Evolutionary conservation across 768 basidiomycete species (phyloP), one percentile per base, ranked within the genome.

Genomic region (Boletus bicolor): DNA sequence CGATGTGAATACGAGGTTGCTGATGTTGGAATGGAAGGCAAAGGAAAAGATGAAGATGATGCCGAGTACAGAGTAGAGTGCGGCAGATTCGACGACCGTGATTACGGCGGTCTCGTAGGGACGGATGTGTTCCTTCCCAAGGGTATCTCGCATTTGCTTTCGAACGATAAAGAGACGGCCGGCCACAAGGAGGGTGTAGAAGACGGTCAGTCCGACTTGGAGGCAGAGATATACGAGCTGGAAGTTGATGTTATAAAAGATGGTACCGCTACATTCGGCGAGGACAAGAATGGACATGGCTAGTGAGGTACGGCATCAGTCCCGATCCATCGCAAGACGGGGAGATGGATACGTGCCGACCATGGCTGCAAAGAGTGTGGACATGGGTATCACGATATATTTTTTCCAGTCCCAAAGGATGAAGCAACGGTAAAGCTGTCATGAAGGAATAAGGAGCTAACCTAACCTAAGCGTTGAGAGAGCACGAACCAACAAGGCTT

Each of bases 1-100:
- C 15, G 68, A 47, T 26, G 68, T 44, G n/a, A 78, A 60, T 14
- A 73, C 64, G 4, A 73, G 57, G 52, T 75, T 73, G 19, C 64
- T 63, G n/a, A 73, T 8, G 7, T 64, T 51, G 7, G 55, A 64
- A 45, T 66, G 53, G 1, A 61, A 24, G 1, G 63, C 68, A 41
- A 66, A 72, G 1, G 68, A 49, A 10, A 75, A 34, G 32, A 77
- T 56, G 55, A 73, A 76, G 15, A 73, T 42, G 12, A 74, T 30
- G 11, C 59, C 64, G 30, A 68, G 53, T 1, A 57, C 39, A 0
- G 68, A 46, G 48, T 73, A 74, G 14, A 69, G 43, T 1, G 67
- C 57, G 2, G 75, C 72, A 10, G 71, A 73, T 50, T 78, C 75
- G 55, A 77, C 56, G 21, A 75, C 49, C 67, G 76, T 74, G 21